A percentile compares a stretch with the other conserved stretches of the same genome.
Evolutionary conservation across 371 early-diverging fungal species (phyloP).

Genomic region (Thermomucor indicae-seudaticae): DNA sequence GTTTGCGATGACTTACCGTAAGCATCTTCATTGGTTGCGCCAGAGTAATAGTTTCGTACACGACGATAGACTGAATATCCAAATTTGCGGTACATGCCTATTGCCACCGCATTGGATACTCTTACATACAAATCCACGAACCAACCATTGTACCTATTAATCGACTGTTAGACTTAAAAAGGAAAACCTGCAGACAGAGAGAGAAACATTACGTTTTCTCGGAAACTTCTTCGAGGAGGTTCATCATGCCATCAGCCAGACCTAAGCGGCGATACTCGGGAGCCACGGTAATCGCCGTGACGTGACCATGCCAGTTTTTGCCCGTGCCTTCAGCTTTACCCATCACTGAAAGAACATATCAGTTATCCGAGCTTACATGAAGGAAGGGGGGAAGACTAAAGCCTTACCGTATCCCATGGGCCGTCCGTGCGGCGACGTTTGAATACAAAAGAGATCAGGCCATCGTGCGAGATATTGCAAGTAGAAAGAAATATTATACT

Average conservation of each 20-base stretch:
- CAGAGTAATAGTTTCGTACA: slow-evolving; percentile 89
- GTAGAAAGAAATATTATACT: slow-evolving; percentile 94
- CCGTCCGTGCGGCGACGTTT: slow-evolving; percentile 68
- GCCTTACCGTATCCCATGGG: slow-evolving; percentile 85
- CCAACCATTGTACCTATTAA: slow-evolving; percentile 69
- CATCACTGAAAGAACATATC: slow-evolving; percentile 65
- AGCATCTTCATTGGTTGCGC: slow-evolving; percentile 67
- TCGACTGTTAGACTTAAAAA: neutral
- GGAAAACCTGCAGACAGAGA: neutral
- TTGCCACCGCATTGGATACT: slow-evolving; percentile 91
- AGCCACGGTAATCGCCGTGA: slow-evolving; percentile 96
- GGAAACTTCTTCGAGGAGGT: slow-evolving; percentile 87
- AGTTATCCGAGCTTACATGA: neutral
- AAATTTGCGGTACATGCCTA: slow-evolving; percentile 92
- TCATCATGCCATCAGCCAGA: slow-evolving; percentile 90
- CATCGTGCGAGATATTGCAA: slow-evolving; percentile 89
- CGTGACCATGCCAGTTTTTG: slow-evolving; percentile 97
- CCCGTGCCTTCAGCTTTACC: slow-evolving; percentile 94
- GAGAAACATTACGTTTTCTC: slow-evolving; percentile 62
- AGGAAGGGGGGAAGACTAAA: neutral
- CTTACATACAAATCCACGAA: slow-evolving; percentile 99
- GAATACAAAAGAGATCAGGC: slow-evolving; percentile 91
- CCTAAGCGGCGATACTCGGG: slow-evolving; percentile 94
- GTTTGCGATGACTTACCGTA: no score
- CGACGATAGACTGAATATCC: slow-evolving; percentile 93